A percentile compares a stretch with the other conserved stretches of the same genome.
phyloP scores from a whole-genome alignment of 2,329 filamentous ascomycete species.

The Zalaria obscura region DNA sequence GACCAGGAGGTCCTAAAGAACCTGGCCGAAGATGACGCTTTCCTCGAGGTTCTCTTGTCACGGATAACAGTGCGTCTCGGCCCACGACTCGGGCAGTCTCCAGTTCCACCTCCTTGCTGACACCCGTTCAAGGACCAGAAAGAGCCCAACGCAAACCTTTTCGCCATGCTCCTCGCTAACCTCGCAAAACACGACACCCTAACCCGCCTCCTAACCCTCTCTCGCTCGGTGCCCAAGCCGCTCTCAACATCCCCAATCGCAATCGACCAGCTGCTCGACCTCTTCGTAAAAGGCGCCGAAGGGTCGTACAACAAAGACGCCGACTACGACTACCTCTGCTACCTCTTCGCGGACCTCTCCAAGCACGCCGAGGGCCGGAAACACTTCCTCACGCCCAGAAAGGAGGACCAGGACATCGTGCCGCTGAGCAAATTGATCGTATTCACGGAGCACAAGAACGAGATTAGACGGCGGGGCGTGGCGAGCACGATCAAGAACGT shows the following conservation, averaged over 20 bases:
- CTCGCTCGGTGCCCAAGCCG: constrained; percentile 53
- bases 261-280: constrained; percentile 84
- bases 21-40: constrained; percentile 65
- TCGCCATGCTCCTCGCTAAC: constrained; percentile 89
- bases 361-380: constrained; percentile 57
- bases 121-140: constrained; percentile 43
- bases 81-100: background rate
- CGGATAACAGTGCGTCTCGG: constrained; percentile 56
- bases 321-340: constrained; percentile 84
- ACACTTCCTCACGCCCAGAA: constrained; percentile 36
- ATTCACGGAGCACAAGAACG: constrained; percentile 80
- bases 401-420: constrained; percentile 64
- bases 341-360: constrained; percentile 84
- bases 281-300: constrained; percentile 85
- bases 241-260: constrained; percentile 59
- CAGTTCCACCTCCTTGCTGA: background rate
- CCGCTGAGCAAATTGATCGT: constrained; percentile 85
- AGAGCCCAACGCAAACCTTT: constrained; percentile 69
- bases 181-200: constrained; percentile 67
- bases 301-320: constrained; percentile 72
- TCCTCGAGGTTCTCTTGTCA: constrained; percentile 58
- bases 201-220: constrained; percentile 52
- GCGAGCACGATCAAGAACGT: constrained; percentile 91
- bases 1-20: constrained; percentile 62
- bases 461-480: constrained; percentile 81